phyloP scores from a whole-genome alignment of 257 asterid species.

The Penstemon newberryi region DNA sequence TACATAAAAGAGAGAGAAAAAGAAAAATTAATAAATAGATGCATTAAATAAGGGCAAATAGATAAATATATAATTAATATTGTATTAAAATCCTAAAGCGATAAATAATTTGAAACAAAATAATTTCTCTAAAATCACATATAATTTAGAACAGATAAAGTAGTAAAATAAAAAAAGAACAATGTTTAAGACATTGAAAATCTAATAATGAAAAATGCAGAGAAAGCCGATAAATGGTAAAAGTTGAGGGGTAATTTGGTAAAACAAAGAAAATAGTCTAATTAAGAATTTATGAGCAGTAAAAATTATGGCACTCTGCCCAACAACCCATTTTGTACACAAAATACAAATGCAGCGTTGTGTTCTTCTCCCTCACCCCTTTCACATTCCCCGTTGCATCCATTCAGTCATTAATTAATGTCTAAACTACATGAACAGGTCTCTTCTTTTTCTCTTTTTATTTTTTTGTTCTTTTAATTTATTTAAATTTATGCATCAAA shows the following conservation, averaged over 20 bases:
- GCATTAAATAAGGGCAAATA: no score
- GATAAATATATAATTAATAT: no score
- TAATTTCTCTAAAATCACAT: neutral
- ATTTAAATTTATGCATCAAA: constrained; percentile 8
- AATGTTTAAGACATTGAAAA: neutral
- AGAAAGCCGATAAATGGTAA: constrained; percentile 20
- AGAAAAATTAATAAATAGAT: no score
- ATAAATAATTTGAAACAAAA: no score
- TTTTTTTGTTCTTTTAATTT: neutral
- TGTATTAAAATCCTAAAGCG: no score
- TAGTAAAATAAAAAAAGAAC: neutral
- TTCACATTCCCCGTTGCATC: neutral
- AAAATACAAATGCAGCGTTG: constrained; percentile 22
- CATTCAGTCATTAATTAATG: constrained; percentile 6
- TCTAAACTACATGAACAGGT: constrained; percentile 8
- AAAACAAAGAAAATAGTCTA: neutral
- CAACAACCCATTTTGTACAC: constrained; percentile 41
- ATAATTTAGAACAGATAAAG: neutral
- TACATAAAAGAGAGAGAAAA: no score
- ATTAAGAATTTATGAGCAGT: constrained; percentile 9
- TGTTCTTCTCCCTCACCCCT: constrained; percentile 25
- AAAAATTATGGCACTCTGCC: constrained; percentile 55
- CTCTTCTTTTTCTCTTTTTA: constrained; percentile 16
- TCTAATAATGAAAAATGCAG: neutral
- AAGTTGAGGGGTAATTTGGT: constrained; percentile 12